Evolutionary conservation across 1,284 basidiomycete species (phyloP).

Genomic region (Inonotus hispidus): DNA sequence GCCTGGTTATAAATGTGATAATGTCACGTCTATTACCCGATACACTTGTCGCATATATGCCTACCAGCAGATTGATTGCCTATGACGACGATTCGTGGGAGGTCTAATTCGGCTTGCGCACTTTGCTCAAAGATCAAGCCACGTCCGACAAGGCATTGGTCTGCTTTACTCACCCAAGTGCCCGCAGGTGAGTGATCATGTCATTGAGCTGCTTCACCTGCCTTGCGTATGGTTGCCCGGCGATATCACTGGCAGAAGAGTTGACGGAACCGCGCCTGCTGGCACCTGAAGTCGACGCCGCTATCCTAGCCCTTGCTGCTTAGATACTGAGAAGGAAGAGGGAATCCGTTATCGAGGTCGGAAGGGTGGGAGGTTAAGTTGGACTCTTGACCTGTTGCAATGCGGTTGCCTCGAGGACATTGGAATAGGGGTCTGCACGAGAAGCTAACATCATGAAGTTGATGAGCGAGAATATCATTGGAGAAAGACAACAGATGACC

Average conservation of each 20-base stretch:
- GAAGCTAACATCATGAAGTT: no score
- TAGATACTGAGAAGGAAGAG: no score
- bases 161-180: constrained; percentile 23
- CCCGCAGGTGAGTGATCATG: constrained; percentile 24
- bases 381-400: background rate
- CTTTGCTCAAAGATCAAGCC: constrained; percentile 21
- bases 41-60: constrained; percentile 1
- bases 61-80: constrained; percentile 39
- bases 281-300: background rate
- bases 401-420: background rate
- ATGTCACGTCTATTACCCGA: background rate
- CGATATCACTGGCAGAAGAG: background rate
- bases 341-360: no score
- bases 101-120: constrained; percentile 31
- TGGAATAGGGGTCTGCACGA: no score
- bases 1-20: background rate
- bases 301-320: background rate
- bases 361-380: no score
- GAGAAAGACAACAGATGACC: no score
- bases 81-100: constrained; percentile 35
- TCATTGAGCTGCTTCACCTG: constrained; percentile 21
- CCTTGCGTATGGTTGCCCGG: constrained; percentile 5
- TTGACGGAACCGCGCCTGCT: background rate
- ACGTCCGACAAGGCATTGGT: background rate
- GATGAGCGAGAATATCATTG: no score